These are phyloP conservation scores for Cordyceps farinosa DNA, from an alignment of 2,329 filamentous ascomycete species.

Conservation along the genomic window DNA sequence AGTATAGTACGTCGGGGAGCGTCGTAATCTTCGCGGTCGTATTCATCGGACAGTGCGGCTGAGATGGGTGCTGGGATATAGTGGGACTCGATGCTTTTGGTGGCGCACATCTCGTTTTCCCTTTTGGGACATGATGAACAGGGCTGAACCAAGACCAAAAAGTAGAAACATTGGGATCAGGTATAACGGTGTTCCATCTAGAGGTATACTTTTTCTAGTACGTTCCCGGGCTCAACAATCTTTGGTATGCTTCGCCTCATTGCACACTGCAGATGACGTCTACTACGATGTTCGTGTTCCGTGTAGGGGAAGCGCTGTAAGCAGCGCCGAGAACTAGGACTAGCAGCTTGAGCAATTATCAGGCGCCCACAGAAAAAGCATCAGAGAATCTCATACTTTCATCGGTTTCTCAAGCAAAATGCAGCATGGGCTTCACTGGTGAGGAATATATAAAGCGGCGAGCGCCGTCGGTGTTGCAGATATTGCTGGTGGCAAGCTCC, in stretches of 20 bases:
- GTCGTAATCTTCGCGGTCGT: not conserved
- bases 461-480: not conserved
- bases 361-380: too few relatives aligned
- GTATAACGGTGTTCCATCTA: too few relatives aligned
- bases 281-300: too few relatives aligned
- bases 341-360: too few relatives aligned
- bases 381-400: too few relatives aligned
- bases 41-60: constrained; percentile 16
- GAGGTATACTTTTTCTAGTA: too few relatives aligned
- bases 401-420: not conserved
- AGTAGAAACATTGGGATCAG: too few relatives aligned
- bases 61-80: not conserved
- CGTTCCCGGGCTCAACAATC: too few relatives aligned
- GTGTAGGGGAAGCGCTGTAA: too few relatives aligned
- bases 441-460: not conserved
- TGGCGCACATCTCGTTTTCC: constrained; percentile 22
- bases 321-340: too few relatives aligned
- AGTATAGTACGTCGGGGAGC: not conserved
- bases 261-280: too few relatives aligned
- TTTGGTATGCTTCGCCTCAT: too few relatives aligned
- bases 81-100: not conserved
- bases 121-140: constrained; percentile 17
- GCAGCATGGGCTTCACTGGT: fast-evolving
- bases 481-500: not conserved
- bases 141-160: not conserved